Base-by-base conservation (phyloP, 2,329 filamentous ascomycete species). In the Pseudohalonectria lignicola region DNA sequence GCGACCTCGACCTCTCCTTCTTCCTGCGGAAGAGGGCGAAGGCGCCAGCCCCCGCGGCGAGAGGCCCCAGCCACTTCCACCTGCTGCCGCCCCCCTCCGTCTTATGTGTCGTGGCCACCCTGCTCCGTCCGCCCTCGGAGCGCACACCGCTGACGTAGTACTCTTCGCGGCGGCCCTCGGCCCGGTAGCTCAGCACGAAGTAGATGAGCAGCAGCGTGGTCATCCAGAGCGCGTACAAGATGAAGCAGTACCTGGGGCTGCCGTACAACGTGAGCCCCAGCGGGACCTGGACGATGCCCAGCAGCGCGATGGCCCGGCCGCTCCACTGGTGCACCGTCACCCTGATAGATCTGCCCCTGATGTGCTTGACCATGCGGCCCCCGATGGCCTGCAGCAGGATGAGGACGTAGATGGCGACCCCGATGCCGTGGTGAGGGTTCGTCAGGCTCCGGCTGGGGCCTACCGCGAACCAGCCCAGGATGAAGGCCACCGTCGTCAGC, bases 211-310 rank as follows among this genome's bases (percentile, higher is more conserved):
- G 48, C 25, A 95, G 63, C 15, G 83, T 68, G 20, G 76, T 74
- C 55, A 82, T 81, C 67, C 82, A 90, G 1, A 96, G 45, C 0
- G 88, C 73, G 52, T 83, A 98, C 4, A 96, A 66, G 37, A 98
- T 78, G 56, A 96, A 98, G 4, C 88, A 70, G 28, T 73, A 75
- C 51, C 82, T 77, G 5, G 92, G 90, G 21, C 88, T 94, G 5
- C 92, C 92, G 52, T 95, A 98, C 1, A 98, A 68, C 0, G 88
- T 88, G 34, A 98, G 67, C 0, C 92, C 92, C 1, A 98, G 69
- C 0, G 92, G 83, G 10, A 98, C 76, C 55, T 98, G 92, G 4
- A 80, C 73, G 46, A 96, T 79, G 1, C 86, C 92, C 4, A 98
- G 66, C 15, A 96, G 60, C 3, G 84, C 82, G 49, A 90, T 76